Conservation (phyloP, 257 asterid genomes). For the Scutellaria baicalensis region DNA sequence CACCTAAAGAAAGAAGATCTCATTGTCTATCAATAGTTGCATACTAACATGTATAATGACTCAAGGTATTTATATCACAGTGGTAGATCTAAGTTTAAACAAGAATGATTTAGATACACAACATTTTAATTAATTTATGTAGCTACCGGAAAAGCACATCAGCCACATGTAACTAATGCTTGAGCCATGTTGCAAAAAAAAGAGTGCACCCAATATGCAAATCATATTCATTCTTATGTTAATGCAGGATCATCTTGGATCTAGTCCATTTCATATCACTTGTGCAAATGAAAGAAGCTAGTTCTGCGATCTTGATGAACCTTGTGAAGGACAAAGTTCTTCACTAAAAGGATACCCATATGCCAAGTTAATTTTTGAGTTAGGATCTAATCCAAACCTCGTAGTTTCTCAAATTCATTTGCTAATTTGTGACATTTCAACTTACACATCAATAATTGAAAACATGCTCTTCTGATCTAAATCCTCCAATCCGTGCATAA, state of each 20-base stretch:
- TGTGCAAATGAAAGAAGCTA: not conserved
- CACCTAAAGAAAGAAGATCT: slow-evolving; percentile 44
- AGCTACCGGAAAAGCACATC: not conserved
- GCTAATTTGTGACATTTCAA: not conserved
- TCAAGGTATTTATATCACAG: not conserved
- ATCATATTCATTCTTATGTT: not conserved
- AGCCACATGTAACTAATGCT: not conserved
- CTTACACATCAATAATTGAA: not conserved
- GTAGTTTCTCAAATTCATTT: not conserved
- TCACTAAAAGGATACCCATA: not conserved
- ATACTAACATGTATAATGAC: not conserved
- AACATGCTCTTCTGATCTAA: not conserved
- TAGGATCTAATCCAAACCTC: not conserved
- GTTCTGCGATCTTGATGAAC: not conserved
- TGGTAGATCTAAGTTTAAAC: not conserved
- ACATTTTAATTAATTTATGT: not conserved
- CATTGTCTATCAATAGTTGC: not conserved
- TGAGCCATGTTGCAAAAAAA: not conserved
- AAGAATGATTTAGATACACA: not conserved
- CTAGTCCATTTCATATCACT: not conserved
- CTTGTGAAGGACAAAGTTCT: not conserved
- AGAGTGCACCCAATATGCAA: not conserved
- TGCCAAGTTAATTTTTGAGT: not conserved
- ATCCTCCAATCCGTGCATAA: not conserved
- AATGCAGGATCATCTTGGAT: not conserved